Evolutionary conservation across 805 yeast genomes (phyloP).

Genomic region (Sungouiozyma intestinalis): DNA sequence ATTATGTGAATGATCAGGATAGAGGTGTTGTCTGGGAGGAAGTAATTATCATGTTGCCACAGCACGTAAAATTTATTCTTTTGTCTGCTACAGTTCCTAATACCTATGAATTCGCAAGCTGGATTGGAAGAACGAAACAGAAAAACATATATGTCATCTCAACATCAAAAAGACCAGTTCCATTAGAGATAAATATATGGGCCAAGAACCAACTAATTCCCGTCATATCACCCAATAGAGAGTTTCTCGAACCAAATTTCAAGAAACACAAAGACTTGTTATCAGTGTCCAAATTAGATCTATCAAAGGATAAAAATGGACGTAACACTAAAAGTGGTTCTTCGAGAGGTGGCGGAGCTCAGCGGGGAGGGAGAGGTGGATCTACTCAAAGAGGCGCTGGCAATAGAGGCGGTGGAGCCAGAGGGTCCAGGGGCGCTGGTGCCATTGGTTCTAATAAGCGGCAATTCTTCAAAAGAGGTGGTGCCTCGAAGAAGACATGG

Average conservation of each 20-base stretch:
- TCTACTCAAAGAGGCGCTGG: conserved; percentile 14
- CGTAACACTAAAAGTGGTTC: conserved; percentile 31
- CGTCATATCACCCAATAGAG: conserved; percentile 63
- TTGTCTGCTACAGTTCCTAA: conserved; percentile 98
- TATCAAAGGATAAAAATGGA: conserved; percentile 24
- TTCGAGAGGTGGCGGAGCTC: conserved; percentile 22
- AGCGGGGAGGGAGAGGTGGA: conserved; percentile 23
- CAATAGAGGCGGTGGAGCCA: conserved; percentile 21
- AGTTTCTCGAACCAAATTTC: conserved; percentile 57
- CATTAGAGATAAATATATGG: conserved; percentile 79
- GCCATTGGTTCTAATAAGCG: conserved; percentile 28
- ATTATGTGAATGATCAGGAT: conserved; percentile 91
- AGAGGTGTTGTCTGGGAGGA: conserved; percentile 99
- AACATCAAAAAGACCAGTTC: conserved; percentile 94
- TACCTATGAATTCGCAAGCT: conserved; percentile 92
- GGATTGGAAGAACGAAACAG: conserved; percentile 97
- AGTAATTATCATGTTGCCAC: conserved; percentile 94
- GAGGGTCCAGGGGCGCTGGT: conserved; percentile 33
- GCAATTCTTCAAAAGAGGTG: conserved; percentile 39
- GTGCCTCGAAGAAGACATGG: conserved; percentile 78
- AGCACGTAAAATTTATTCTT: conserved; percentile 83
- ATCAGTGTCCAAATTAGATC: conserved; percentile 30
- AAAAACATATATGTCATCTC: conserved; percentile 94
- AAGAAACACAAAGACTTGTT: conserved; percentile 45
- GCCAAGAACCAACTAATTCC: conserved; percentile 66